These are phyloP conservation scores for Serendipita vermifera DNA, from an alignment of 768 basidiomycete species.

Conservation along the genomic window DNA sequence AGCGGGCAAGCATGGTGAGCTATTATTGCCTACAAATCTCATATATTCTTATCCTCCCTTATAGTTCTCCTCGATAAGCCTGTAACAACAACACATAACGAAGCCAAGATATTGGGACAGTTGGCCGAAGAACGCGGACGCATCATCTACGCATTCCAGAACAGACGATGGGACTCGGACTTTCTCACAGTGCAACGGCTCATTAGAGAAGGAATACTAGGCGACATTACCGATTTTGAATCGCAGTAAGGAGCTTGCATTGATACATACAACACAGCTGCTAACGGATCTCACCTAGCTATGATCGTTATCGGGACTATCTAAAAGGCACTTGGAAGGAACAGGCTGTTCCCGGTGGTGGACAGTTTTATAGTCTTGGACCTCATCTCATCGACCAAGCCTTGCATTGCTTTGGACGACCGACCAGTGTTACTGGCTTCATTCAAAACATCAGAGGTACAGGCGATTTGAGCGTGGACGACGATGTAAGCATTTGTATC, in stretches of 20 bases:
- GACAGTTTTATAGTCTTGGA: conserved; percentile 65
- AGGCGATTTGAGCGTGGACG: conserved; percentile 52
- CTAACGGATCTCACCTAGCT: no score
- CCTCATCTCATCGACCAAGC: conserved; percentile 72
- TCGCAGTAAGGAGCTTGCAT: no score
- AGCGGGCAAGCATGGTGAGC: conserved; percentile 58
- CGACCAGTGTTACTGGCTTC: conserved; percentile 52
- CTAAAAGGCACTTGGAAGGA: conserved; percentile 76
- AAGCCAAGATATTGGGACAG: conserved; percentile 47
- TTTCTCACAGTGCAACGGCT: conserved; percentile 53
- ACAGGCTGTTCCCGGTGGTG: conserved; percentile 44
- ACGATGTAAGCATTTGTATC: conserved; percentile 34
- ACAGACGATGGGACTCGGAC: conserved; percentile 68
- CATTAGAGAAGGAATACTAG: conserved; percentile 37
- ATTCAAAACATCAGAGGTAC: conserved; percentile 53
- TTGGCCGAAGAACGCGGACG: conserved; percentile 48
- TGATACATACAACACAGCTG: no score
- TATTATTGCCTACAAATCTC: background rate
- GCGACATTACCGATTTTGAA: conserved; percentile 56
- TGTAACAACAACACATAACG: conserved; percentile 43
- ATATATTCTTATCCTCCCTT: background rate
- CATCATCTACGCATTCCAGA: conserved; percentile 60
- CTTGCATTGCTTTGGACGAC: conserved; percentile 62
- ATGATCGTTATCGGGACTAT: conserved; percentile 56
- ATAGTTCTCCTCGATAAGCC: conserved; percentile 69